Evolutionary conservation across 352 stramenopile species (phyloP), one percentile per base, ranked within the genome.

Genomic region (Pythium aquatile): DNA sequence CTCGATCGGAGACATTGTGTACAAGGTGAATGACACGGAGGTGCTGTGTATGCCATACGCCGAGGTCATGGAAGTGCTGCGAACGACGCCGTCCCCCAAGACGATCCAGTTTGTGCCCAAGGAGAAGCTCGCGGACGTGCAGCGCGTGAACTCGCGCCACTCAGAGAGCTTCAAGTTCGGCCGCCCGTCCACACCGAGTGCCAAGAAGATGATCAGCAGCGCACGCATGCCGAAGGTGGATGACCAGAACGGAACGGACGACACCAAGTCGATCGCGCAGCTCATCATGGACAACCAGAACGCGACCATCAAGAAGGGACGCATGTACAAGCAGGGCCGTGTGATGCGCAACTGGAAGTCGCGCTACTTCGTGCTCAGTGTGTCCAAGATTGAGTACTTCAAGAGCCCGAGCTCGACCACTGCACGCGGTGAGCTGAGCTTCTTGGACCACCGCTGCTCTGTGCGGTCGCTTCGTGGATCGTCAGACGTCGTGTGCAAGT

Each of bases 321-420:
- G 82, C 32, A 94, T 94, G 83, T 94, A 91, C 67, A 93, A 94
- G 70, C 85, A 94, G 58, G 85, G 82, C 17, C 78, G 85, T 33
- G 78, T 94, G 57, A 90, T 93, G 80, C 81, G 81, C 46, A 85
- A 83, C 52, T 94, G 85, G 85, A 94, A 94, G 68, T 90, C 82
- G n/a, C 80, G 85, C 60, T 94, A 94, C 65, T 94, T 94, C 66
- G 81, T 93, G 63, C 64, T 94, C 17, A 91, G 81, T 74, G 85
- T 94, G 59, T 93, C 83, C 14, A 93, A 94, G 72, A 83, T 93
- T 37, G 84, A 93, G 56, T 93, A 88, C 63, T 93, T 93, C 51
- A 92, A 93, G 67, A 93, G 83, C 65, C 86, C 84, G 24, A 92
- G 81, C 37, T 89, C 83, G 8, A 93, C 83, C 11, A 78, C 81